phyloP scores from a whole-genome alignment of 345 rosid species.

The Mercurialis annua region DNA sequence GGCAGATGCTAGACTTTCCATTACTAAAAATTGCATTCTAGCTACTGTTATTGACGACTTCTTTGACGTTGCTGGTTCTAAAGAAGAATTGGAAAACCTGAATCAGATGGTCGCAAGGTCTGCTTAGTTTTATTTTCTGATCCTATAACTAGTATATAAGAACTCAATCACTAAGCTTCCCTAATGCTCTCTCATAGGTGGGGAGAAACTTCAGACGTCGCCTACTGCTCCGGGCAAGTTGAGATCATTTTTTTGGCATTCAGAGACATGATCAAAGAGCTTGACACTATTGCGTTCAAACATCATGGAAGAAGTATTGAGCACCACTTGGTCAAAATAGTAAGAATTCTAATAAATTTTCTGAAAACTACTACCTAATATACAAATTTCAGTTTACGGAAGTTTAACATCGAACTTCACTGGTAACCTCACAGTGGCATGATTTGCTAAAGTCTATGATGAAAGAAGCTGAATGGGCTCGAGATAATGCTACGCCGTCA shows the following conservation, averaged over 20 bases:
- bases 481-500: not conserved
- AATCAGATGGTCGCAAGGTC: not conserved
- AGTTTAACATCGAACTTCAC: not conserved
- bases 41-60: not conserved
- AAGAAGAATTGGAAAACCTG: not conserved
- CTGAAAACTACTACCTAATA: not conserved
- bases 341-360: not conserved
- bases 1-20: not conserved
- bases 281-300: not conserved
- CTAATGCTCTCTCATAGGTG: not conserved
- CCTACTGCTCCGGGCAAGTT: not conserved
- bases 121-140: not conserved
- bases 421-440: not conserved
- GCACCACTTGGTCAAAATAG: not conserved
- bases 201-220: not conserved
- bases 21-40: not conserved
- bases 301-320: not conserved
- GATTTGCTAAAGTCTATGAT: not conserved
- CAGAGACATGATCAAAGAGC: not conserved
- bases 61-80: not conserved
- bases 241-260: not conserved
- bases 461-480: not conserved
- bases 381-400: not conserved
- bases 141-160: not conserved
- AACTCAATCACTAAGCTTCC: too few relatives aligned